A percentile compares a stretch with the other conserved stretches of the same genome.
Evolutionary conservation across 768 basidiomycete species (phyloP).

Genomic region (Termitomyces sp.): DNA sequence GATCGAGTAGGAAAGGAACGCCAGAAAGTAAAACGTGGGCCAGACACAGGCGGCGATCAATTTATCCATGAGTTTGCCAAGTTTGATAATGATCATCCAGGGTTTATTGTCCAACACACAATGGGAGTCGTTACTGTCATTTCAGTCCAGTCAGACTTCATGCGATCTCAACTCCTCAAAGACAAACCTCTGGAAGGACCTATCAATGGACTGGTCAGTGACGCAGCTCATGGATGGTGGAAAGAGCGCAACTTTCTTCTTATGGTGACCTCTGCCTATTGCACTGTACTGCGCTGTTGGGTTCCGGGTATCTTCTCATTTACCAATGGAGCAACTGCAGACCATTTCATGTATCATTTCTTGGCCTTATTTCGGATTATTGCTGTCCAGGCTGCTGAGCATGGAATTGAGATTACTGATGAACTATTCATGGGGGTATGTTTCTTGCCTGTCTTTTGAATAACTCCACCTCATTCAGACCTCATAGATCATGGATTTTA

Average conservation of each 20-base stretch:
- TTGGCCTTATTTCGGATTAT: conserved; percentile 21
- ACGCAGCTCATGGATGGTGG: conserved; percentile 33
- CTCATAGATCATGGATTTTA: conserved; percentile 12
- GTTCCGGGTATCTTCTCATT: conserved; percentile 27
- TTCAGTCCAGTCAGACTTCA: conserved; percentile 23
- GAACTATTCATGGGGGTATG: too few relatives aligned
- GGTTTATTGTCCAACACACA: conserved; percentile 15
- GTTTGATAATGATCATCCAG: conserved; percentile 13
- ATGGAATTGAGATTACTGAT: too few relatives aligned
- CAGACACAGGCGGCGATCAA: neutral
- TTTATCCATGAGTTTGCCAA: conserved; percentile 14
- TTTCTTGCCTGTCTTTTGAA: too few relatives aligned
- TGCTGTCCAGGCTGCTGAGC: too few relatives aligned
- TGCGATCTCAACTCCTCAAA: conserved; percentile 24
- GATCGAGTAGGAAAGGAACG: conserved; percentile 9
- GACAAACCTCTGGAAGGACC: conserved; percentile 9
- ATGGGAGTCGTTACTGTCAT: conserved; percentile 21
- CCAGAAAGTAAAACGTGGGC: neutral
- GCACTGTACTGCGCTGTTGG: conserved; percentile 22
- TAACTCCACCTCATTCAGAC: too few relatives aligned
- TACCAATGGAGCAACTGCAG: conserved; percentile 25
- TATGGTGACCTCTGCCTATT: conserved; percentile 27
- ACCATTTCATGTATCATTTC: conserved; percentile 28
- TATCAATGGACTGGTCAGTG: conserved; percentile 30
- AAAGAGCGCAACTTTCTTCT: conserved; percentile 21